Percentiles rank a stretch among this genome's conserved stretches.
These are phyloP conservation scores for Hansfordia pulvinata DNA, from an alignment of 2,329 filamentous ascomycete species.

Conservation along the genomic window DNA sequence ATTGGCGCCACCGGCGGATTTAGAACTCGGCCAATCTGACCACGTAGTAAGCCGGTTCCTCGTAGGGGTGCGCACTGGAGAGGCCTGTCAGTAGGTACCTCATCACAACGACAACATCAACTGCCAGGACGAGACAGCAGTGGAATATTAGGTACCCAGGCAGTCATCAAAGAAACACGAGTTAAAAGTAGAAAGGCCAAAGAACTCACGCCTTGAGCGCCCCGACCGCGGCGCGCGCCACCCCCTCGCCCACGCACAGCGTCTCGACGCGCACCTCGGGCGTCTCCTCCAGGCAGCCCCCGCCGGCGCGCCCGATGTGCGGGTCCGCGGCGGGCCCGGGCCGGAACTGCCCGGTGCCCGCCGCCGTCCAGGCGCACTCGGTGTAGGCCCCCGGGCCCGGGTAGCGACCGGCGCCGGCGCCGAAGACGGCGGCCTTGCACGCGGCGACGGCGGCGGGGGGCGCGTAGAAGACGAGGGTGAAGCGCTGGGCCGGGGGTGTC, in stretches of 20 bases:
- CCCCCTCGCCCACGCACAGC: neutral
- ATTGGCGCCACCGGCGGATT: too few species aligned
- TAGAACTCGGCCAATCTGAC: too few species aligned
- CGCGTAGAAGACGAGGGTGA: conserved; percentile 35
- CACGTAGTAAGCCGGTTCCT: too few species aligned
- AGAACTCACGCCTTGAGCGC: neutral
- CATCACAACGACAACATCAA: too few species aligned
- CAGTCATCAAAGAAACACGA: too few species aligned
- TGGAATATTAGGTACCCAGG: too few species aligned
- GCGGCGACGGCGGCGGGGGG: conserved; percentile 27
- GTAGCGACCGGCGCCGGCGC: conserved; percentile 41
- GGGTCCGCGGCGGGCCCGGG: conserved; percentile 49
- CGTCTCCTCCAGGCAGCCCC: neutral
- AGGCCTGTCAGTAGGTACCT: too few species aligned
- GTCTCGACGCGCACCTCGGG: conserved; percentile 1
- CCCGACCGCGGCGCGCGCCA: neutral
- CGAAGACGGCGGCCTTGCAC: conserved; percentile 41
- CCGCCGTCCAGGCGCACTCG: conserved; percentile 35
- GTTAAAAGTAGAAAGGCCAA: too few species aligned
- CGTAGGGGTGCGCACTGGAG: too few species aligned
- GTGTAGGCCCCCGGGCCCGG: conserved; percentile 37
- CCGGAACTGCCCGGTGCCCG: conserved; percentile 52
- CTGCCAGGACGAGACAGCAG: too few species aligned
- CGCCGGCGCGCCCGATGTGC: neutral
- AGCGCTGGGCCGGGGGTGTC: too few species aligned